A percentile compares a stretch with the other conserved stretches of the same genome.
These are phyloP conservation scores for Aureobasidium sp. DNA, from an alignment of 2,329 filamentous ascomycete species.

Conservation along the genomic window DNA sequence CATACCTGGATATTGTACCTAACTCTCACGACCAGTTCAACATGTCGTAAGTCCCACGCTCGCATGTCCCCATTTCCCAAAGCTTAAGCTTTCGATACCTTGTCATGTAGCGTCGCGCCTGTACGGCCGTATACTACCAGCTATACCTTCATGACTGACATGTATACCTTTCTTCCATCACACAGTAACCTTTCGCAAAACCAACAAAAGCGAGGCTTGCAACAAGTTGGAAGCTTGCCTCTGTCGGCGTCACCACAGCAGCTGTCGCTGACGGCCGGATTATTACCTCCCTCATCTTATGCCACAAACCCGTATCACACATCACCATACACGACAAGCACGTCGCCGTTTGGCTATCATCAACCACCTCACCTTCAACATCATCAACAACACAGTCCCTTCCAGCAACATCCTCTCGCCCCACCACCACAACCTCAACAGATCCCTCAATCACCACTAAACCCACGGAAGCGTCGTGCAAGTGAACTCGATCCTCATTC, in stretches of 20 bases:
- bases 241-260: constrained; percentile 12
- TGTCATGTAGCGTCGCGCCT: constrained; percentile 12
- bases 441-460: constrained; percentile 28
- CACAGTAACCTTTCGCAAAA: constrained; percentile 12
- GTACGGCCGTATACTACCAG: not conserved
- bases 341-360: constrained; percentile 21
- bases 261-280: constrained; percentile 1
- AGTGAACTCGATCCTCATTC: constrained; percentile 27
- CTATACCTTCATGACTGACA: constrained; percentile 5
- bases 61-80: not conserved
- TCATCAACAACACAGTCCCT: constrained; percentile 30
- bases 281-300: constrained; percentile 14
- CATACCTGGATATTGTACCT: constrained; percentile 15
- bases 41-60: constrained; percentile 18
- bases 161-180: not conserved
- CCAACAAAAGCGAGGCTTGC: constrained; percentile 12
- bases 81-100: constrained; percentile 13
- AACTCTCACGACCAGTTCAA: constrained; percentile 15
- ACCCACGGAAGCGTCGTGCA: constrained; percentile 30
- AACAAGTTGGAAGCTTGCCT: constrained; percentile 8
- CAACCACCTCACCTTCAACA: constrained; percentile 11
- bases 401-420: constrained; percentile 37
- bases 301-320: constrained; percentile 14
- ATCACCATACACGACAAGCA: constrained; percentile 36
- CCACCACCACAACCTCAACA: constrained; percentile 23